Conservation (phyloP, 148 eudicot species). For the Rheum nobile region DNA sequence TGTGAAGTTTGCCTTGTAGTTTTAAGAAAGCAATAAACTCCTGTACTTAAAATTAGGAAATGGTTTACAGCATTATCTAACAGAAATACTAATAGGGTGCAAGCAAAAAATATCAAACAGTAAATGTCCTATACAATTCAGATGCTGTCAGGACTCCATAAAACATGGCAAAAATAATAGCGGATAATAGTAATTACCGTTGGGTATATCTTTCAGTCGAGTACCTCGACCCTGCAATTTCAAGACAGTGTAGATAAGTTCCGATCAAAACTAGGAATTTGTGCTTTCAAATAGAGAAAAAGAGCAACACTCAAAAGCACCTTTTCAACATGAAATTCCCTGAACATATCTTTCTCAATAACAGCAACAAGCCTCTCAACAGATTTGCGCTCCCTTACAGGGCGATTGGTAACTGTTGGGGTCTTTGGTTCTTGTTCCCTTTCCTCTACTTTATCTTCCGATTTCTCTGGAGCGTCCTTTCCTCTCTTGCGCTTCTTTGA, state of each 20-base stretch:
- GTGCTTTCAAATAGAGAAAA: neutral
- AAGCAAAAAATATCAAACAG: neutral
- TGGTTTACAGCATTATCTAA: neutral
- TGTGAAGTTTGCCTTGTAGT: neutral
- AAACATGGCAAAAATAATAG: neutral
- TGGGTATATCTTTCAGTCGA: conserved; percentile 82
- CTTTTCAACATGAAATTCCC: conserved; percentile 65
- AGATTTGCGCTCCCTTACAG: conserved; percentile 82
- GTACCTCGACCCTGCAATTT: conserved; percentile 82
- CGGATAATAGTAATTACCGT: conserved; percentile 29
- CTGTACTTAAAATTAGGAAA: neutral
- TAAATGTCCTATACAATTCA: neutral
- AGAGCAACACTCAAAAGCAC: conserved; percentile 16
- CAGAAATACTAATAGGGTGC: neutral
- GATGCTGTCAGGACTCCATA: neutral
- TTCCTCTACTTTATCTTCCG: conserved; percentile 19
- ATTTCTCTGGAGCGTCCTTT: conserved; percentile 13
- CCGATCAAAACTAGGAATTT: neutral
- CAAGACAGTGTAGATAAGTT: conserved; percentile 8
- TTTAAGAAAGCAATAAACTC: neutral
- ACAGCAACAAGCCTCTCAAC: conserved; percentile 91
- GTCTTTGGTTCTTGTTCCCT: conserved; percentile 56
- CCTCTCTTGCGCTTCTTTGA: conserved; percentile 26
- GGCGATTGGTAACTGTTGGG: conserved; percentile 58
- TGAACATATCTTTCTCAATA: conserved; percentile 55